Evolutionary conservation across 768 basidiomycete species (phyloP).

Genomic region (Leccinum aurantiacum): DNA sequence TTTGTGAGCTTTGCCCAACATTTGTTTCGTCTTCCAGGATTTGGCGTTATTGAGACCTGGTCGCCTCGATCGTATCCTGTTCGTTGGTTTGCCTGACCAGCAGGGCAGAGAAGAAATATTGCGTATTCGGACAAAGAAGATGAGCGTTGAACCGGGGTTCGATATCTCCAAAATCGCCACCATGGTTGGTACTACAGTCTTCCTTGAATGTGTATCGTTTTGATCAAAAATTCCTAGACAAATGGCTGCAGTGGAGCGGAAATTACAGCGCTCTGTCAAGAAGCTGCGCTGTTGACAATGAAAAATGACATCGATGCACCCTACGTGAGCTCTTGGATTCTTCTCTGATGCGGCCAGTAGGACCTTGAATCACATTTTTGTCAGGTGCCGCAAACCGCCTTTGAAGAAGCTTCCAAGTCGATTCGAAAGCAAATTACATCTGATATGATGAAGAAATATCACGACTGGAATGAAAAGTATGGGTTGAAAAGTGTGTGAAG

Average conservation of each 20-base stretch:
- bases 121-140: constrained; percentile 68
- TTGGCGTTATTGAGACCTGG: constrained; percentile 94
- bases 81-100: constrained; percentile 89
- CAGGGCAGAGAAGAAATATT: constrained; percentile 83
- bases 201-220: not conserved
- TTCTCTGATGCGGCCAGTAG: not conserved
- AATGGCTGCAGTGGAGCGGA: constrained; percentile 97
- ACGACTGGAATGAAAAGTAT: constrained; percentile 57
- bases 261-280: constrained; percentile 88
- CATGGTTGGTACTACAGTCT: constrained; percentile 46
- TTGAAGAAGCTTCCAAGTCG: constrained; percentile 67
- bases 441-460: constrained; percentile 68
- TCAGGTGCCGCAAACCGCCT: constrained; percentile 75
- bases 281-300: constrained; percentile 94
- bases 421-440: constrained; percentile 85
- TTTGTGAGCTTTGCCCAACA: not conserved
- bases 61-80: constrained; percentile 89
- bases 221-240: constrained; percentile 51
- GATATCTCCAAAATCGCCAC: constrained; percentile 66
- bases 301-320: constrained; percentile 76
- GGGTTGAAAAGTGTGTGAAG: constrained; percentile 23
- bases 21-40: constrained; percentile 54
- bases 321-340: constrained; percentile 49
- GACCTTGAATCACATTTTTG: not conserved
- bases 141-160: constrained; percentile 76